These are phyloP conservation scores for Penicillium subrubescens DNA, from an alignment of 495 filamentous ascomycete genomes.

Conservation along the genomic window DNA sequence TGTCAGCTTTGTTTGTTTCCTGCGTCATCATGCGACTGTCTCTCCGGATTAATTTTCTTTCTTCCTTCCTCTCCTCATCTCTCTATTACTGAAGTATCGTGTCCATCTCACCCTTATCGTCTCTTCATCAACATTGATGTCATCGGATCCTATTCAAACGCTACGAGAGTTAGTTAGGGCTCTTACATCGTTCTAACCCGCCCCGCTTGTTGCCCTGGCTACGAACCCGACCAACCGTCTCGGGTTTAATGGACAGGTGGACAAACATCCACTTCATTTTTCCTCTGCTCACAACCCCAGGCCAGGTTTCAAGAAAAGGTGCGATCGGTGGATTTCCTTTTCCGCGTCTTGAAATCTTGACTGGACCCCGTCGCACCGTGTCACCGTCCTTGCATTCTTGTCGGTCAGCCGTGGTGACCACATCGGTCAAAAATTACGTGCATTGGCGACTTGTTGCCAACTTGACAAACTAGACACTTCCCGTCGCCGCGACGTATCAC, in stretches of 20 bases:
- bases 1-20: slow-evolving; percentile 20
- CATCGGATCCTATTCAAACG: background rate
- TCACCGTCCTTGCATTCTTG: slow-evolving; percentile 8
- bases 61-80: background rate
- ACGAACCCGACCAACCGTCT: slow-evolving; percentile 29
- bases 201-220: slow-evolving; percentile 45
- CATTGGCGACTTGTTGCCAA: slow-evolving; percentile 8
- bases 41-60: background rate
- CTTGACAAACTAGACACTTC: background rate
- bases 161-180: background rate
- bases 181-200: slow-evolving; percentile 8
- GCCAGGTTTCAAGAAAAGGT: slow-evolving; percentile 24
- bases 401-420: background rate
- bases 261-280: slow-evolving; percentile 26
- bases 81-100: background rate
- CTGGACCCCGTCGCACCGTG: slow-evolving; percentile 13
- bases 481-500: background rate
- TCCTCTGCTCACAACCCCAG: slow-evolving; percentile 14
- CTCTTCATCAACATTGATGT: background rate
- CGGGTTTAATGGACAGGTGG: slow-evolving; percentile 32
- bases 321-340: slow-evolving; percentile 23
- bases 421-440: slow-evolving; percentile 12
- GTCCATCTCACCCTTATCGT: background rate
- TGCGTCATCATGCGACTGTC: slow-evolving; percentile 20
- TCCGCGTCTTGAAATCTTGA: slow-evolving; percentile 13